phyloP scores from a whole-genome alignment of 805 yeast species.

The Pichia sporocuriosa region DNA sequence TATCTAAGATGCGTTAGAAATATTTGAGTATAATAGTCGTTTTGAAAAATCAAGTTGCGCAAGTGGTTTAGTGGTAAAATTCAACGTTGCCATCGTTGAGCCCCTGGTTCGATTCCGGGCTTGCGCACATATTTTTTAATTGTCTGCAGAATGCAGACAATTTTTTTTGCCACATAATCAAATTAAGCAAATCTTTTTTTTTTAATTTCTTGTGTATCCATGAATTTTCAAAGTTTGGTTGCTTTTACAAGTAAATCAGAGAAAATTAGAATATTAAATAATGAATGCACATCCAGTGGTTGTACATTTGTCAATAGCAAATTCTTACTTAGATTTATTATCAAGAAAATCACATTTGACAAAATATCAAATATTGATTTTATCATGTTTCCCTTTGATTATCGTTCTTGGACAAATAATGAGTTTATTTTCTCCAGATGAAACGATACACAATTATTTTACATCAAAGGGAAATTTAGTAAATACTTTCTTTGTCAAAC shows the following conservation, averaged over 20 bases:
- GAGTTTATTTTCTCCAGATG: conserved; percentile 37
- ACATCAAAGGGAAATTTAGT: conserved; percentile 62
- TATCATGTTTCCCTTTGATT: conserved; percentile 32
- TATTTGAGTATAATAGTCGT: too few relatives aligned
- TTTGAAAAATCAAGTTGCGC: too few relatives aligned
- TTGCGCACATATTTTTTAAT: too few relatives aligned
- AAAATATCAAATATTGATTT: conserved; percentile 3
- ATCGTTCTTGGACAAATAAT: conserved; percentile 47
- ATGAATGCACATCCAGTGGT: conserved; percentile 3
- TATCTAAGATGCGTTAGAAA: too few relatives aligned
- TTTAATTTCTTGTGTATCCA: too few relatives aligned
- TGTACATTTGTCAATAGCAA: neutral
- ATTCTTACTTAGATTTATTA: neutral
- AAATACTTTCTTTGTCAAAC: conserved; percentile 72
- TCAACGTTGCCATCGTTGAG: conserved; percentile 26
- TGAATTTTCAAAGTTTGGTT: too few relatives aligned
- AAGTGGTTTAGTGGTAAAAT: conserved; percentile 25
- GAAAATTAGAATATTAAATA: too few relatives aligned
- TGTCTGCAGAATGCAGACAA: too few relatives aligned
- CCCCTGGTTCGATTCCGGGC: conserved; percentile 27
- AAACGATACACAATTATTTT: conserved; percentile 42
- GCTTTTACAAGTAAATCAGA: too few relatives aligned
- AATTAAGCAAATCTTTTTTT: too few relatives aligned
- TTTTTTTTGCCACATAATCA: too few relatives aligned
- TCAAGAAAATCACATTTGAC: conserved; percentile 1